A percentile compares a stretch with the other conserved stretches of the same genome.
These are phyloP conservation scores for Tripterygium wilfordii DNA, from an alignment of 177 flowering plant species.

Conservation along the genomic window DNA sequence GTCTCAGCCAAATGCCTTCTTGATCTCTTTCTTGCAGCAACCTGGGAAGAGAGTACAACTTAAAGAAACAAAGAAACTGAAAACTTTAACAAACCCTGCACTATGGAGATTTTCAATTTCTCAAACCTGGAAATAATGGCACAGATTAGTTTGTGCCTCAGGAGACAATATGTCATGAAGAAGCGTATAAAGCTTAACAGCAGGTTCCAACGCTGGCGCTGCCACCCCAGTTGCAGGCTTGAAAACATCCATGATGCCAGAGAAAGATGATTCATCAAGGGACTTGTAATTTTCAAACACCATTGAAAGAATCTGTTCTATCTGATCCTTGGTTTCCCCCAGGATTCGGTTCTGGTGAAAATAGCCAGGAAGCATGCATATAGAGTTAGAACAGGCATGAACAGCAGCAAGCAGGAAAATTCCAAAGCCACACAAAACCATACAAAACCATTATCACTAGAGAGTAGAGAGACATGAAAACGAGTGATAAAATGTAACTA, in stretches of 20 bases:
- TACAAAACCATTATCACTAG: too few species aligned
- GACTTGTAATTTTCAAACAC: slow-evolving; percentile 93
- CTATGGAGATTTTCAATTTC: slow-evolving; percentile 2
- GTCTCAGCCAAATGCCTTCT: slow-evolving; percentile 80
- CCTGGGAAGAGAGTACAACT: slow-evolving; percentile 29
- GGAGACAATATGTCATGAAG: slow-evolving; percentile 77
- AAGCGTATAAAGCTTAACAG: slow-evolving; percentile 77
- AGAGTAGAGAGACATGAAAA: too few species aligned
- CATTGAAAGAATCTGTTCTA: slow-evolving; percentile 70
- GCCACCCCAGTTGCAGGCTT: slow-evolving; percentile 74
- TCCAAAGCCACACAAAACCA: too few species aligned
- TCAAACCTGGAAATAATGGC: slow-evolving; percentile 86
- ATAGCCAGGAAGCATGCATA: slow-evolving; percentile 9
- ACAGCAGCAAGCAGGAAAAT: background rate
- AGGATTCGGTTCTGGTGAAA: slow-evolving; percentile 76
- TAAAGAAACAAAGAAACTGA: background rate
- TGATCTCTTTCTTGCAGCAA: slow-evolving; percentile 85
- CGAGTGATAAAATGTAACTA: too few species aligned
- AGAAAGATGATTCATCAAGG: slow-evolving; percentile 67
- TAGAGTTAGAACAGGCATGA: background rate
- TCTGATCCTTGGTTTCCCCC: slow-evolving; percentile 79
- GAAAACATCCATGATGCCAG: slow-evolving; percentile 69
- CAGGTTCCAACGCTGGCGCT: slow-evolving; percentile 82
- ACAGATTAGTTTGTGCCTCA: slow-evolving; percentile 66
- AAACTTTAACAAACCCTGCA: slow-evolving; percentile 1